Conservation (phyloP, 306 rosid genomes). For the Quercus aquifolioides region DNA sequence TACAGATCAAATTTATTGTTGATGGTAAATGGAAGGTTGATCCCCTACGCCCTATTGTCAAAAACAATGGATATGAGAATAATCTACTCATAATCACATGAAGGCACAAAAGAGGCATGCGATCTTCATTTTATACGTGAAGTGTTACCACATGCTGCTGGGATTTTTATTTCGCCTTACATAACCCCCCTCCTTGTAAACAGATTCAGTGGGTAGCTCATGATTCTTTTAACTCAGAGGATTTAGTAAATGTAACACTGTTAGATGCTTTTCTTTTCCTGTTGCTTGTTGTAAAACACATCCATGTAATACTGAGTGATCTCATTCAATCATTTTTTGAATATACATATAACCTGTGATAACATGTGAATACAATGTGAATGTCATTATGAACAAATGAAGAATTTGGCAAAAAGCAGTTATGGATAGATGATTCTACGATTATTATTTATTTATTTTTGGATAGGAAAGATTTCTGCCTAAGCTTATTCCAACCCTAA, state of each 20-base stretch:
- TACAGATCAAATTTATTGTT: conserved; percentile 89
- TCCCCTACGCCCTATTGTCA: conserved; percentile 71
- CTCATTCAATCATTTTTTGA: not conserved
- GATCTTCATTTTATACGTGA: not conserved
- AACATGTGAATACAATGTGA: not conserved
- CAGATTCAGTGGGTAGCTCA: conserved; percentile 14
- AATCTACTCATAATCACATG: conserved; percentile 58
- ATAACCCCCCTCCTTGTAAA: conserved; percentile 11
- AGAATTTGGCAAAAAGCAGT: too few species aligned
- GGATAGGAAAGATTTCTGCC: too few species aligned
- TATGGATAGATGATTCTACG: too few species aligned
- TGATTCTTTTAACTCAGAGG: conserved; percentile 34
- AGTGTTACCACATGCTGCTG: conserved; percentile 8
- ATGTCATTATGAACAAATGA: not conserved
- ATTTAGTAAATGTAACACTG: conserved; percentile 13
- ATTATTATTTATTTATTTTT: too few species aligned
- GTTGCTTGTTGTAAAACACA: not conserved
- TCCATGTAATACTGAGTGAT: conserved; percentile 13
- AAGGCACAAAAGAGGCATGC: conserved; percentile 25
- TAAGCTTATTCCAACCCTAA: too few species aligned
- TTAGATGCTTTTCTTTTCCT: not conserved
- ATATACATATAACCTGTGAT: not conserved
- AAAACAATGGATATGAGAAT: conserved; percentile 52
- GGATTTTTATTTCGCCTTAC: not conserved
- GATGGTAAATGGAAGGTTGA: conserved; percentile 91